A percentile compares a stretch with the other conserved stretches of the same genome.
These are phyloP conservation scores for Globisporangium alternatum DNA, from an alignment of 352 stramenopile species.

Conservation along the genomic window DNA sequence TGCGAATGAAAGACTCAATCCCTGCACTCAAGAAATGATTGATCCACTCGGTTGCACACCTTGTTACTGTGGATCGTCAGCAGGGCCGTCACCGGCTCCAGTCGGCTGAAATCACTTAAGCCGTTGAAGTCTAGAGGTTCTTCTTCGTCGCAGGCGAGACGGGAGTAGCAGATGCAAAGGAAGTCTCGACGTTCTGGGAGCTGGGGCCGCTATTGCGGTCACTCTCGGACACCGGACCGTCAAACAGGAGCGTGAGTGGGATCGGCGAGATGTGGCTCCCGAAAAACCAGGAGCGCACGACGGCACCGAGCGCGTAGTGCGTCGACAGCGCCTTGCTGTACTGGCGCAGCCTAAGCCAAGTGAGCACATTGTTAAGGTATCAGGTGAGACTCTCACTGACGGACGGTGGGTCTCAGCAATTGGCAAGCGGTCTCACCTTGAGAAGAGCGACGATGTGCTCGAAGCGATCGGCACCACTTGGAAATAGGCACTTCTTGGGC, in stretches of 20 bases:
- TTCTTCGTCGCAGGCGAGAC: conserved; percentile 1
- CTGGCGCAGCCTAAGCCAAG: conserved; percentile 8
- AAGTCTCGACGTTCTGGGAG: neutral
- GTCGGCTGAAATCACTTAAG: neutral
- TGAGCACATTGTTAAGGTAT: too few species aligned
- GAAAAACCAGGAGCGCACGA: conserved; percentile 18
- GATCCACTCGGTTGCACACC: too few species aligned
- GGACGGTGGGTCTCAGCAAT: too few species aligned
- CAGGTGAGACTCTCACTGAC: too few species aligned
- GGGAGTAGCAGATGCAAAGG: neutral
- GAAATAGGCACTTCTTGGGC: conserved; percentile 12
- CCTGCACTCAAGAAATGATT: too few species aligned
- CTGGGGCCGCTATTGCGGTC: neutral
- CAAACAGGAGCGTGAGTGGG: conserved; percentile 18
- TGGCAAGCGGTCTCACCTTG: conserved; percentile 2
- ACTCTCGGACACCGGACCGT: neutral
- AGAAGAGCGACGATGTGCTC: conserved; percentile 5
- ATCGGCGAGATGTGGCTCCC: conserved; percentile 15
- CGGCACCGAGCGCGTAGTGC: conserved; percentile 11
- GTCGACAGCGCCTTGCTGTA: conserved; percentile 11
- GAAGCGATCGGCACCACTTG: conserved; percentile 14
- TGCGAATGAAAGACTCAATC: too few species aligned
- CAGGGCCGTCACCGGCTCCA: neutral
- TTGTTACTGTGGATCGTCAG: too few species aligned
- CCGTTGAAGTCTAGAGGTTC: neutral